These are phyloP conservation scores for Trichoderma sp. DNA, from an alignment of 2,329 filamentous ascomycete species.

Conservation along the genomic window DNA sequence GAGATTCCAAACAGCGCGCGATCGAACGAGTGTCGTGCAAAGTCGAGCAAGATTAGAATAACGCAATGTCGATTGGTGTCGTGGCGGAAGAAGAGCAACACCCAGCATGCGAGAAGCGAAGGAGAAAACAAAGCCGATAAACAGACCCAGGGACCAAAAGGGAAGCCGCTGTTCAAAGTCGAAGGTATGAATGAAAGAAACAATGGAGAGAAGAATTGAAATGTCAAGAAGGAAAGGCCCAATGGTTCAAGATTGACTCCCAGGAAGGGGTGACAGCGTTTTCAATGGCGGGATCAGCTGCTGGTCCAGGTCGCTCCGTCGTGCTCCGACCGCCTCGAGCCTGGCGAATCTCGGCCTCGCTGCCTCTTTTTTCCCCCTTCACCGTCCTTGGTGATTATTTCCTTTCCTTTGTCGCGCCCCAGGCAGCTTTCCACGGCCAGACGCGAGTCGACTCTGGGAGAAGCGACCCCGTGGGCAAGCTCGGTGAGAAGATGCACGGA, in stretches of 20 bases:
- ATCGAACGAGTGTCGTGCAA: slow-evolving; percentile 23
- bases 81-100: slow-evolving; percentile 21
- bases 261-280: slow-evolving; percentile 24
- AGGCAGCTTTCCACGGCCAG: slow-evolving; percentile 8
- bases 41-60: slow-evolving; percentile 22
- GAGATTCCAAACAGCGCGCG: background rate
- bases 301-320: slow-evolving; percentile 20
- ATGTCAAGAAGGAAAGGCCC: slow-evolving; percentile 20
- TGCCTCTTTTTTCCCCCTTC: background rate
- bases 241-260: slow-evolving; percentile 7
- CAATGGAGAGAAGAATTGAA: background rate
- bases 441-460: slow-evolving; percentile 22
- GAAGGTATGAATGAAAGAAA: background rate
- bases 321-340: slow-evolving; percentile 17
- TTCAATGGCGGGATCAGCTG: slow-evolving; percentile 4
- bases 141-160: background rate
- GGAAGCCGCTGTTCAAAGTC: background rate
- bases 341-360: slow-evolving; percentile 7
- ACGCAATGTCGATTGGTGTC: slow-evolving; percentile 14
- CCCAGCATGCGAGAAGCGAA: slow-evolving; percentile 22
- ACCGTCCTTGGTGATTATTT: background rate
- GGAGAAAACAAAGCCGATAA: slow-evolving; percentile 5
- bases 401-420: background rate
- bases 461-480: slow-evolving; percentile 23
- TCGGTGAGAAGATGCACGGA: slow-evolving; percentile 23